These are phyloP conservation scores for Sclerotinia trifoliorum DNA, from an alignment of 2,329 filamentous ascomycete species.

Conservation along the genomic window DNA sequence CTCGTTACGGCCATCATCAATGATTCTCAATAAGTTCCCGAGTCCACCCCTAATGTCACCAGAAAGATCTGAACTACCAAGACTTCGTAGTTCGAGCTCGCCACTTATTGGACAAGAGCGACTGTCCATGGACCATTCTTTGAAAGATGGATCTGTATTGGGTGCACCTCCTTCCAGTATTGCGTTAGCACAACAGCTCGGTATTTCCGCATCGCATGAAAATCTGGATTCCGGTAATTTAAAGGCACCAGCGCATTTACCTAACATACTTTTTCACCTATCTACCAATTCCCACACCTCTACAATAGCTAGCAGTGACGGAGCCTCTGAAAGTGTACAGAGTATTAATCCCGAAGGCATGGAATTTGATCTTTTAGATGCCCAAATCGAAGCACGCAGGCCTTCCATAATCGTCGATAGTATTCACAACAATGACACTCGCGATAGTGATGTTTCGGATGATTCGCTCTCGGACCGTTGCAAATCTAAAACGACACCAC, in stretches of 20 bases:
- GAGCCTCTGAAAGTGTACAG: slow-evolving; percentile 16
- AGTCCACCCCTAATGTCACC: not conserved
- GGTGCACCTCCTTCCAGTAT: slow-evolving; percentile 18
- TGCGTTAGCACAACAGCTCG: slow-evolving; percentile 18
- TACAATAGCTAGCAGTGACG: slow-evolving; percentile 20
- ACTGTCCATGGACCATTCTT: not conserved
- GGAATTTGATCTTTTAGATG: slow-evolving; percentile 21
- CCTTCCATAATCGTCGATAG: slow-evolving; percentile 12
- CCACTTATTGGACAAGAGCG: not conserved
- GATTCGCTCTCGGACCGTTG: slow-evolving; percentile 29
- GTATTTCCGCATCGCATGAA: not conserved
- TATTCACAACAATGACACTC: slow-evolving; percentile 2
- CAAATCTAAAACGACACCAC: slow-evolving; percentile 13
- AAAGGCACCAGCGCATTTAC: not conserved
- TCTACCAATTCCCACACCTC: not conserved
- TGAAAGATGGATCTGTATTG: not conserved
- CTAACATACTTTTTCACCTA: not conserved
- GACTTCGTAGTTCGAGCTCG: slow-evolving; percentile 15
- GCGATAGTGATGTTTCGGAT: slow-evolving; percentile 30
- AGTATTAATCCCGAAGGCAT: slow-evolving; percentile 10
- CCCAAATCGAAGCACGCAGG: slow-evolving; percentile 1
- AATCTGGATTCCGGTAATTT: not conserved
- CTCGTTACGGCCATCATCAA: not conserved
- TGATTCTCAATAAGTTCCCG: slow-evolving; percentile 2
- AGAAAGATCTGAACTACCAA: not conserved